phyloP scores from a whole-genome alignment of 495 filamentous ascomycete species.

The Lichina pygmaea region DNA sequence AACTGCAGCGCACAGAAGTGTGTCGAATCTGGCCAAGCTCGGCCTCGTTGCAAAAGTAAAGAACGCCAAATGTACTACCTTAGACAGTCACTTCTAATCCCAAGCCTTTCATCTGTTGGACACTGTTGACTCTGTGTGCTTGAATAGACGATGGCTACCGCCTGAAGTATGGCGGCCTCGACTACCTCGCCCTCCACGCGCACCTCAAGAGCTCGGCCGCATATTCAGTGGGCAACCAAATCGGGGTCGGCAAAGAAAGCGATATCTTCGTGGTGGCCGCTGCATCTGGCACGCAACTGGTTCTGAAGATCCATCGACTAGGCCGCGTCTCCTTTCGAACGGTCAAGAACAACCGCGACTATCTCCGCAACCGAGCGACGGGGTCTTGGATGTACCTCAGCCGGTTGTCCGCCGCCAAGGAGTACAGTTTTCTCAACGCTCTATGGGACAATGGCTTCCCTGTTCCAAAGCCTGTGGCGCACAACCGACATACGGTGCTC shows the following conservation, averaged over 20 bases:
- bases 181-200: conserved; percentile 82
- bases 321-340: conserved; percentile 92
- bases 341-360: conserved; percentile 87
- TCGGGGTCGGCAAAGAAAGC: conserved; percentile 91
- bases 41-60: conserved; percentile 78
- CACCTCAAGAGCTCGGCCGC: conserved; percentile 51
- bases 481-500: conserved; percentile 80
- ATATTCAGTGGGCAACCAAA: conserved; percentile 81
- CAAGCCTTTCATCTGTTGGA: not conserved
- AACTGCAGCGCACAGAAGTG: conserved; percentile 61
- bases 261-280: conserved; percentile 85
- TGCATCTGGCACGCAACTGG: conserved; percentile 24
- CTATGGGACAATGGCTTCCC: conserved; percentile 60
- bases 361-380: conserved; percentile 52
- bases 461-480: conserved; percentile 63
- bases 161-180: conserved; percentile 84
- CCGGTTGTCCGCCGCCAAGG: conserved; percentile 69
- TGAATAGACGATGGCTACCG: conserved; percentile 72
- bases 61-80: conserved; percentile 52
- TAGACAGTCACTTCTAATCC: not conserved
- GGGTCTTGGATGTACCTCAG: conserved; percentile 96
- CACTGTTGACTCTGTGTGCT: not conserved
- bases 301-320: conserved; percentile 83
- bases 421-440: conserved; percentile 77
- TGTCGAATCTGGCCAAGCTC: conserved; percentile 76